Base-by-base conservation (phyloP, 768 basidiomycete genomes). In the Amanita fuliginea region DNA sequence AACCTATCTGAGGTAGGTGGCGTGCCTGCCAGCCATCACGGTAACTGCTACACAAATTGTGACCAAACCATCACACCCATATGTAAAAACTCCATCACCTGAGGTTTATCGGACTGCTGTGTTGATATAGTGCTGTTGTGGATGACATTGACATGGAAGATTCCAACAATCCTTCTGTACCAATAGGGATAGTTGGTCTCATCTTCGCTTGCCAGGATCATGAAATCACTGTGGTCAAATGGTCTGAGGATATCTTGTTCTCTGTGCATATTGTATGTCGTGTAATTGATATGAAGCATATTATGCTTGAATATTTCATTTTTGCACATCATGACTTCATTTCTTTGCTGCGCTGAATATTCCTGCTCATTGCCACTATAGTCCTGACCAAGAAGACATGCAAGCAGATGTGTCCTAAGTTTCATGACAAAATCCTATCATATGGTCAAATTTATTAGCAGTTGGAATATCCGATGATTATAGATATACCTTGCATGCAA, bases 61-160 rank as follows among this genome's bases (percentile, higher is more conserved):
- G 42, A 1, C 62, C 61, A 39, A 70, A 60, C 67, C 71, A 71
- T 0, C 59, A 56, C 0, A 77, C 68, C 58, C 67, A 75, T n/a
- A n/a, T n/a, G n/a, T 1, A 76, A 52, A 14, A 76, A 65, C 1
- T 71, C 61, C 56, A 75, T 65, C 0, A 50, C 51, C 6, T 55
- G 42, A 3, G 59, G 46, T 0, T 16, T 7, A 0, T 6, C 9
- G n/a, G 24, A 24, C 1, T 10, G 21, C 2, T 39, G 1, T 18
- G 16, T 2, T 24, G 24, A 24, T n/a, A 1, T 2, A 26, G 42
- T 3, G 11, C 42, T 13, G 3, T 16, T 28, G 13, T 43, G n/a
- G 4, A 16, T 4, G 18, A 64, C 61, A 19, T 54, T 42, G 40
- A 42, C 60, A 50, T 68, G 67, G 41, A 58, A 62, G 7, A 71